phyloP scores from a whole-genome alignment of 345 rosid species.

The Populus deltoides region DNA sequence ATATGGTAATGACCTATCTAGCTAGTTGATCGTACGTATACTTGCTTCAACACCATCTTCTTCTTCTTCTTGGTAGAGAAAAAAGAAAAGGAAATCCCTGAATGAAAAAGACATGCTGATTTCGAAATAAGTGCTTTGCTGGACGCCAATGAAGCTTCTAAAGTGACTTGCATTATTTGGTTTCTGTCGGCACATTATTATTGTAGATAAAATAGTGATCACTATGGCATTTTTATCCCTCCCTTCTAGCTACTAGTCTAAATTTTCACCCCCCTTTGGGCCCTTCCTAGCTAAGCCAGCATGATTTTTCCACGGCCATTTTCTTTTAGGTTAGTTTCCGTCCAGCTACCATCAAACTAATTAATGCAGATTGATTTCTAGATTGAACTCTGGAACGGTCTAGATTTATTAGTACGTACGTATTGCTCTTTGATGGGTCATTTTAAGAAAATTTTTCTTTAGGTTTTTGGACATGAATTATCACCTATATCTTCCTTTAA shows the following conservation, averaged over 20 bases:
- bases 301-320: neutral
- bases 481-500: neutral
- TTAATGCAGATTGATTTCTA: neutral
- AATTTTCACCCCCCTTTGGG: neutral
- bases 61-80: no score
- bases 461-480: neutral
- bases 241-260: neutral
- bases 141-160: slow-evolving; percentile 11
- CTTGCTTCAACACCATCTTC: neutral
- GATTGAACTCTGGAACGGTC: neutral
- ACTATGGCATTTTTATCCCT: neutral
- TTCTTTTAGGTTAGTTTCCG: neutral
- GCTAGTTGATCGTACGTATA: neutral
- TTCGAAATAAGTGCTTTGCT: slow-evolving; percentile 2
- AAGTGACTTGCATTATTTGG: slow-evolving; percentile 11
- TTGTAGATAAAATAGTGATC: neutral
- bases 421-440: neutral
- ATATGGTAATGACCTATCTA: neutral
- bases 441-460: no score
- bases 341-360: neutral
- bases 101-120: neutral
- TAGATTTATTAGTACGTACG: neutral
- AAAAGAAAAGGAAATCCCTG: neutral
- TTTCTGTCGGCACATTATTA: neutral
- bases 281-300: neutral